Evolutionary conservation across 2,329 filamentous ascomycete species (phyloP), one percentile per base, ranked within the genome.

Genomic region (Aspergillus sp.): DNA sequence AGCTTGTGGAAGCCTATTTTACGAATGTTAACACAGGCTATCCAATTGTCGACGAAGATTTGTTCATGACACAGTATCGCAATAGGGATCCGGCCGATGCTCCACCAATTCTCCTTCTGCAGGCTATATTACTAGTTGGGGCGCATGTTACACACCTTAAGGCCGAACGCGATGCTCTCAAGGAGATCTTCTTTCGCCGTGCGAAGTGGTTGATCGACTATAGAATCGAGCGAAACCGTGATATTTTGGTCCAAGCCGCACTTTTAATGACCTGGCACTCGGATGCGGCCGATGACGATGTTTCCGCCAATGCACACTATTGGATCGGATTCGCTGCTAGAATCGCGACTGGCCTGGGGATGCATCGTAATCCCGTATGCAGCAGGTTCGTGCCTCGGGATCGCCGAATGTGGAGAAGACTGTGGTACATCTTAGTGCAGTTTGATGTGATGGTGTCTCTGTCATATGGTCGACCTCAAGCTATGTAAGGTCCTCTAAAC

Each of bases 191-290:
- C 63, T 84, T 83, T 60, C 76, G 78, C 17, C 77, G 82, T 17
- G 79, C 81, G 14, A 84, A 84, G 64, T 75, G 77, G 58, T 69
- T 85, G 1, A 81, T 84, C 43, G 82, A 85, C 63, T 76, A 74
- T 27, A 77, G 82, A 6, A 78, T 82, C 37, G 82, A 85, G 61
- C 76, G 80, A 24, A 81, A 84, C 62, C 76, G 83, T 14, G 78
- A 81, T 59, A 76, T 78, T 33, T 73, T 84, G 50, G 75, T 85
- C n/a, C 83, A 85, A 66, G 79, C 79, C 3, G 80, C 82, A 2
- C 69, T 85, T 21, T 74, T 85, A 1, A 63, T 85, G 52, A 84
- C 81, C 2, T 85, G 82, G 83, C 79, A 83, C 61, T 79, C 80
- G 1, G 80, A 84, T 49, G 70, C 68, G 8, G 77, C 80, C 14